Conservation (phyloP, 345 rosid species). For the Aethionema arabicum region DNA sequence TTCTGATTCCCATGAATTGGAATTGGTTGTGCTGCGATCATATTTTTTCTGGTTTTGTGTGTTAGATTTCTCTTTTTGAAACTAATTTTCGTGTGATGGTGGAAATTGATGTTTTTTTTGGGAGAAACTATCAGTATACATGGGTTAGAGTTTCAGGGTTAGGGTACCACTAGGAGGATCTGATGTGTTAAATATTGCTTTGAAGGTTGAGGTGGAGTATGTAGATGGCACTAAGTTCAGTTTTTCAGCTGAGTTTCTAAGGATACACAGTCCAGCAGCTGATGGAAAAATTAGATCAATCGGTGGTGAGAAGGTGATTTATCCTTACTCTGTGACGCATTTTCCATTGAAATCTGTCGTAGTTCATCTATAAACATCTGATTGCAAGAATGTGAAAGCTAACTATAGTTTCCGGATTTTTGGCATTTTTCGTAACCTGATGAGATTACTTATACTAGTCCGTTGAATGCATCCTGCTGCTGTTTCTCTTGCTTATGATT, state of each 20-base stretch:
- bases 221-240: constrained; percentile 59
- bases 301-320: constrained; percentile 75
- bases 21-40: background rate
- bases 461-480: background rate
- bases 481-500: constrained; percentile 12
- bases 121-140: no score
- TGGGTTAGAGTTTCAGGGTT: background rate
- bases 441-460: background rate
- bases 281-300: constrained; percentile 85
- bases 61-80: background rate
- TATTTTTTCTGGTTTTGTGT: background rate
- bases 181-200: constrained; percentile 26
- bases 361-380: background rate
- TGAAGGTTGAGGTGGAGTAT: constrained; percentile 78
- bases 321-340: background rate
- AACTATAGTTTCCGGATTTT: constrained; percentile 11
- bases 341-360: background rate
- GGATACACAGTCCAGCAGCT: constrained; percentile 83
- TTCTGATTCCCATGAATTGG: background rate
- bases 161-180: constrained; percentile 5
- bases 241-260: constrained; percentile 71
- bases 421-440: background rate
- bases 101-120: background rate
- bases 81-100: background rate
- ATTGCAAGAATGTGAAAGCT: constrained; percentile 21